Evolutionary conservation across 2,329 filamentous ascomycete species (phyloP), one percentile per base, ranked within the genome.

Genomic region (Blastomyces gilchristii): DNA sequence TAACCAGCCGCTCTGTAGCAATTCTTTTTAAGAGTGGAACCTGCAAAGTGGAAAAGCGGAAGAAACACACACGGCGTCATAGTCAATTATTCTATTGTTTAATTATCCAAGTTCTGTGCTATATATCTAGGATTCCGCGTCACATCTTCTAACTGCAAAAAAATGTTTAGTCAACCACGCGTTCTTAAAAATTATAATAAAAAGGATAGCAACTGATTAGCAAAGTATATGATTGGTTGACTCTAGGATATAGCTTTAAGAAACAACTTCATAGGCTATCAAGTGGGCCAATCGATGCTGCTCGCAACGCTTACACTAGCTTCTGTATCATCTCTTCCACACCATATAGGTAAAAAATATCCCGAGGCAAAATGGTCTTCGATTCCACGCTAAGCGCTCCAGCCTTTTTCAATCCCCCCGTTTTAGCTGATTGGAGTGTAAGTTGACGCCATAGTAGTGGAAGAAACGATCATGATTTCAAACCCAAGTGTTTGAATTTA

Each of bases 401-500:
- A 5, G 67, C 69, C n/a, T 64, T 61, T 63, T 73, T 71, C 58
- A 76, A 63, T 3, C 60, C 66, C 60, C 68, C 63, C 28, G 68
- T 63, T 22, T 69, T 68, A 9, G 61, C 47, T 65, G 14, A 75
- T 70, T 14, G 64, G 68, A 16, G 49, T 64, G 41, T 69, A 68
- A 1, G 72, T 69, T 14, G 71, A 65, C 22, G 59, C 65, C n/a
- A 75, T 58, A 4, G 70, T 68, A 34, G 70, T 67, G 4, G 69
- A 70, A 1, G 72, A 69, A 62, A 73, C 72, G 52, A 75, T 75
- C 39, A 76, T 72, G 11, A 75, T 66, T 14, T 67, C 64, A 61
- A 74, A 76, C 1, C 74, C 74, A 45, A 75, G 65, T 47, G 71
- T 66, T 28, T 67, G 57, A 3, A 72, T 73, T 54, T 75, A 70